A percentile compares a stretch with the other conserved stretches of the same genome.
phyloP scores from a whole-genome alignment of 768 basidiomycete genomes.

The Russula ochroleuca region DNA sequence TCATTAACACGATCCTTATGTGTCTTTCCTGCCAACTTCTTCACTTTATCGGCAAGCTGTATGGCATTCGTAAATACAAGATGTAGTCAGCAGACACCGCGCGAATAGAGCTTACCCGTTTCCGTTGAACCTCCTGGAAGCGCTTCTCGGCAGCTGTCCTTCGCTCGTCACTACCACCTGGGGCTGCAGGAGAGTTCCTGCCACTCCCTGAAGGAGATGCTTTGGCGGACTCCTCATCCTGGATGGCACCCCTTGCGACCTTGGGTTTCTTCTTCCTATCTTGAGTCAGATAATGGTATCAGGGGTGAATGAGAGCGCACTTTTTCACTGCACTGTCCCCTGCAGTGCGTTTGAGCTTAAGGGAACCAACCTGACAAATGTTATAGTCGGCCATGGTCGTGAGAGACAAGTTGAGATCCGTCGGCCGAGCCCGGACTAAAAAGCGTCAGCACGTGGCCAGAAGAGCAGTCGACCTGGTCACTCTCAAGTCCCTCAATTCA shows the following conservation, averaged over 20 bases:
- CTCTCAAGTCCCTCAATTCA: no score
- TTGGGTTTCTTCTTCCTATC: constrained; percentile 82
- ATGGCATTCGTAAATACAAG: constrained; percentile 17
- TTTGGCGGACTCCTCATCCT: constrained; percentile 40
- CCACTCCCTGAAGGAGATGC: constrained; percentile 53
- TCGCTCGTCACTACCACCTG: constrained; percentile 42
- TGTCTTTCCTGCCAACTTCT: constrained; percentile 73
- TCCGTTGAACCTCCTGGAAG: constrained; percentile 83
- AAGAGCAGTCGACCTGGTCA: no score
- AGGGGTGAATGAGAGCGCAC: constrained; percentile 40
- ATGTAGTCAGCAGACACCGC: background rate
- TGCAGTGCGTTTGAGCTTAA: constrained; percentile 80
- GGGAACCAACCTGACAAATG: constrained; percentile 78
- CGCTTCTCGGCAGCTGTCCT: constrained; percentile 86
- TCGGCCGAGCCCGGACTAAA: background rate
- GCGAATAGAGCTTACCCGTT: constrained; percentile 47
- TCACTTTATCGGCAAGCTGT: constrained; percentile 73
- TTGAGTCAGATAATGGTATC: background rate
- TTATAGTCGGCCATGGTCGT: constrained; percentile 75
- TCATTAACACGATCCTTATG: constrained; percentile 93
- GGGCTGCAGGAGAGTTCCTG: constrained; percentile 56
- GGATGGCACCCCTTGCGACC: constrained; percentile 37
- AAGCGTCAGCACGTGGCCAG: background rate
- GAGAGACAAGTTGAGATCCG: background rate
- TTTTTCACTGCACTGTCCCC: constrained; percentile 83